Evolutionary conservation across 1,284 basidiomycete species (phyloP).

Genomic region (Tylopilus orsonianus): DNA sequence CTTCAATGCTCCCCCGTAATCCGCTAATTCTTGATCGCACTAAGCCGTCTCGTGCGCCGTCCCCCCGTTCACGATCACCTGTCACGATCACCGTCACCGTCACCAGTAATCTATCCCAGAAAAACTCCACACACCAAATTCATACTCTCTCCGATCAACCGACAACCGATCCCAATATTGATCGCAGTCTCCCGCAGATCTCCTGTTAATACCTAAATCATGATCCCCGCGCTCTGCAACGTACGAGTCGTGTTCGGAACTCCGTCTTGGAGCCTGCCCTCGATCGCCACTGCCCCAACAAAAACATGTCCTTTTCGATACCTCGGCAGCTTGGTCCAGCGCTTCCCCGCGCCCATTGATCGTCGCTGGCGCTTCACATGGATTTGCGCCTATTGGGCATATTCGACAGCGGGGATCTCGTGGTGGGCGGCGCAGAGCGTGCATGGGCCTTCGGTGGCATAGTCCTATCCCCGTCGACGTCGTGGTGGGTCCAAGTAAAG

Average conservation of each 20-base stretch:
- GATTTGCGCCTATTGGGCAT: constrained; percentile 83
- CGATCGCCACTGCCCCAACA: constrained; percentile 98
- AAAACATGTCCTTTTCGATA: constrained; percentile 93
- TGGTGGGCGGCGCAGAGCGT: constrained; percentile 96
- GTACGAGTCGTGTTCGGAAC: constrained; percentile 99
- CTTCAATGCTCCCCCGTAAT: constrained; percentile 88
- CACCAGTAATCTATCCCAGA: too few relatives aligned
- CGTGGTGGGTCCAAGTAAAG: too few relatives aligned
- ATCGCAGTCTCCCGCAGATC: constrained; percentile 99
- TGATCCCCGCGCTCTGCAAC: constrained; percentile 96
- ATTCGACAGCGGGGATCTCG: constrained; percentile 89
- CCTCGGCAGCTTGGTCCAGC: constrained; percentile 91
- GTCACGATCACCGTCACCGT: background rate
- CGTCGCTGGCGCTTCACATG: constrained; percentile 91
- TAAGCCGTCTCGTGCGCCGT: constrained; percentile 81
- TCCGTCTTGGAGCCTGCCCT: constrained; percentile 98
- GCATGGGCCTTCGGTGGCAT: constrained; percentile 94
- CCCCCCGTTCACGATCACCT: constrained; percentile 95
- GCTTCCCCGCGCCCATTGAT: constrained; percentile 93
- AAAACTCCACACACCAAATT: constrained; percentile 81
- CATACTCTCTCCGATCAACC: constrained; percentile 98
- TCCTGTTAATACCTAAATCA: constrained; percentile 98
- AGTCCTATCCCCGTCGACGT: too few relatives aligned
- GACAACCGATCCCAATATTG: constrained; percentile 97
- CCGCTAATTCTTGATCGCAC: constrained; percentile 91